These are phyloP conservation scores for Dothideomycetes sp. DNA, from an alignment of 2,329 filamentous ascomycete species.

Conservation along the genomic window DNA sequence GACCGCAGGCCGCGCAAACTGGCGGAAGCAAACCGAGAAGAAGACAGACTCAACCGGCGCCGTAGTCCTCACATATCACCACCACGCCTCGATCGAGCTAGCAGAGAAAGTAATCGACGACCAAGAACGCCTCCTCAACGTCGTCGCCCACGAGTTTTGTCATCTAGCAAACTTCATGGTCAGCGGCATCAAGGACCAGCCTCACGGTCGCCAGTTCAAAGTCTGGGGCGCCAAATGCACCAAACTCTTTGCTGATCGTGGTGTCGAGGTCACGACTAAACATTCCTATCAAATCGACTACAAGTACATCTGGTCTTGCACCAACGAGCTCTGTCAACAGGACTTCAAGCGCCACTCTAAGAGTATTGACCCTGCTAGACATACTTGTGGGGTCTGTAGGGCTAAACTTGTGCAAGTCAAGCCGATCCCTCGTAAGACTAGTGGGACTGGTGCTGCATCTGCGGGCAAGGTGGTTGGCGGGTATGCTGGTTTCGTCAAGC, in stretches of 20 bases:
- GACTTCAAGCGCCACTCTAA: constrained; percentile 78
- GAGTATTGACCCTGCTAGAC: constrained; percentile 62
- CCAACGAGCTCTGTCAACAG: constrained; percentile 42
- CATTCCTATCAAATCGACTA: constrained; percentile 85
- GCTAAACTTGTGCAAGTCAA: constrained; percentile 61
- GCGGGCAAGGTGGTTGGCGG: constrained; percentile 29
- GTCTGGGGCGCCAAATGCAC: constrained; percentile 53
- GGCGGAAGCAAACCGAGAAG: constrained; percentile 34
- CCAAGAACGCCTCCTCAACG: constrained; percentile 69
- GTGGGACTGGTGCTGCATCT: constrained; percentile 8
- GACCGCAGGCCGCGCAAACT: constrained; percentile 55
- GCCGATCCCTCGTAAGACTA: constrained; percentile 51
- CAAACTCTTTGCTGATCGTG: constrained; percentile 47
- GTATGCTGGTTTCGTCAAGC: constrained; percentile 53
- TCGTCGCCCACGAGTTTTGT: constrained; percentile 93
- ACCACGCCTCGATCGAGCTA: constrained; percentile 69
- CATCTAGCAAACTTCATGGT: constrained; percentile 91
- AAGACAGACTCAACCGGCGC: constrained; percentile 12
- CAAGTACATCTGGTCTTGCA: constrained; percentile 82
- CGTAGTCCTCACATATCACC: constrained; percentile 18
- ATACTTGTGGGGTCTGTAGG: constrained; percentile 71
- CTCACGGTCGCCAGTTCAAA: constrained; percentile 80
- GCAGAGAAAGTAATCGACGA: constrained; percentile 79
- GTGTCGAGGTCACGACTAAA: constrained; percentile 74
- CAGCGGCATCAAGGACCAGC: constrained; percentile 59